phyloP scores from a whole-genome alignment of 116 monocot species.

The Posidonia oceanica region DNA sequence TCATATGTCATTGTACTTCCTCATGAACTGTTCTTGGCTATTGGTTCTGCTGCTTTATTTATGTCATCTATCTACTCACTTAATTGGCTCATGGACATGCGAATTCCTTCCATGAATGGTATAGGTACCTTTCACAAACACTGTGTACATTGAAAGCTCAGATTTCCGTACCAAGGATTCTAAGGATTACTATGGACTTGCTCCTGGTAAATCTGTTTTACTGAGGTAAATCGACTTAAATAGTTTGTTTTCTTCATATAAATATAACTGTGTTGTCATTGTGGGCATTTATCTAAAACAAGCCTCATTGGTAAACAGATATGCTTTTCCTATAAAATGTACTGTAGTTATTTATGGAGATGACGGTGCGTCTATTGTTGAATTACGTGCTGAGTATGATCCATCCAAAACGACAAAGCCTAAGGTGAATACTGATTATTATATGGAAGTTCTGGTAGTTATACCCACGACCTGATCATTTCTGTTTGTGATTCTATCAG shows the following conservation, averaged over 20 bases:
- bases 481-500: too few species aligned
- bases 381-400: constrained; percentile 91
- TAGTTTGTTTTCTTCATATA: not conserved
- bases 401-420: constrained; percentile 72
- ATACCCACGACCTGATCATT: not conserved
- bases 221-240: constrained; percentile 40
- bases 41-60: too few species aligned
- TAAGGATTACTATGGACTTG: constrained; percentile 92
- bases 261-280: not conserved
- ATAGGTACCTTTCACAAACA: constrained; percentile 59
- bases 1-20: too few species aligned
- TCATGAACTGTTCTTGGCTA: too few species aligned
- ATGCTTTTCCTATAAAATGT: constrained; percentile 92
- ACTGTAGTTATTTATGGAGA: constrained; percentile 74
- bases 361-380: constrained; percentile 41
- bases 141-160: constrained; percentile 67
- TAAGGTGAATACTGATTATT: constrained; percentile 37
- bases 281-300: not conserved
- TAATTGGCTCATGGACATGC: too few species aligned
- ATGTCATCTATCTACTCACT: too few species aligned
- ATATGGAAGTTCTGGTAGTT: not conserved
- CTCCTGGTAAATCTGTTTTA: constrained; percentile 87
- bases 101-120: too few species aligned
- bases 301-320: constrained; percentile 29
- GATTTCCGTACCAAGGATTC: constrained; percentile 93